A percentile compares a stretch with the other conserved stretches of the same genome.
Conservation (phyloP, 306 rosid genomes). For the Glycine soja region DNA sequence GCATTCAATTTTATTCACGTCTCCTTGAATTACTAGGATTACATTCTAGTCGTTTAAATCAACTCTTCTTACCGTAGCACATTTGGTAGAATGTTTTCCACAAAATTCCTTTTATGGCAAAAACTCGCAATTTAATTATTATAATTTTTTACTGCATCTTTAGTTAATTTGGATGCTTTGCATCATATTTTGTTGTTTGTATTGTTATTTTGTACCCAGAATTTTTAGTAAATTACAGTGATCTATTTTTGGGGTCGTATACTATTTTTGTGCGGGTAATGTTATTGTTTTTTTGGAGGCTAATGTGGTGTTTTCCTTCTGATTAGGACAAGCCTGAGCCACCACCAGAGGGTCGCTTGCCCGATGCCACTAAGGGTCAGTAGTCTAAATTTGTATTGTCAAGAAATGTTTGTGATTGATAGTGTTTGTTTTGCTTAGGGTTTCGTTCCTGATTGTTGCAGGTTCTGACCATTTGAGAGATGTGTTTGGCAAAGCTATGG, state of each 20-base stretch:
- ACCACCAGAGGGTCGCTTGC: slow-evolving; percentile 97
- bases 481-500: slow-evolving; percentile 83
- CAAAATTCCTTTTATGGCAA: not conserved
- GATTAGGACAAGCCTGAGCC: slow-evolving; percentile 77
- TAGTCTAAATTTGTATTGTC: not conserved
- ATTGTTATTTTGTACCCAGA: not conserved
- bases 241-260: not conserved
- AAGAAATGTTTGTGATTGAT: too few relatives aligned
- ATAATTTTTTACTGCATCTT: not conserved
- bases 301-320: not conserved
- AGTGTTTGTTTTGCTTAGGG: not conserved
- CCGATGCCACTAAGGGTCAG: slow-evolving; percentile 81
- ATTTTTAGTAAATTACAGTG: not conserved
- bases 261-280: too few relatives aligned
- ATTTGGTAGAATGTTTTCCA: too few relatives aligned
- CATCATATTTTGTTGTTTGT: not conserved
- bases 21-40: not conserved
- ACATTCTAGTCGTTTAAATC: too few relatives aligned
- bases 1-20: too few relatives aligned
- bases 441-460: slow-evolving; percentile 38
- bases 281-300: not conserved
- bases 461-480: slow-evolving; percentile 91
- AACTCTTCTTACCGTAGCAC: too few relatives aligned
- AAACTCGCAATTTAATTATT: too few relatives aligned
- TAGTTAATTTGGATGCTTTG: not conserved